Conservation (phyloP, 2,329 filamentous ascomycete genomes). For the Fonsecaea nubica region DNA sequence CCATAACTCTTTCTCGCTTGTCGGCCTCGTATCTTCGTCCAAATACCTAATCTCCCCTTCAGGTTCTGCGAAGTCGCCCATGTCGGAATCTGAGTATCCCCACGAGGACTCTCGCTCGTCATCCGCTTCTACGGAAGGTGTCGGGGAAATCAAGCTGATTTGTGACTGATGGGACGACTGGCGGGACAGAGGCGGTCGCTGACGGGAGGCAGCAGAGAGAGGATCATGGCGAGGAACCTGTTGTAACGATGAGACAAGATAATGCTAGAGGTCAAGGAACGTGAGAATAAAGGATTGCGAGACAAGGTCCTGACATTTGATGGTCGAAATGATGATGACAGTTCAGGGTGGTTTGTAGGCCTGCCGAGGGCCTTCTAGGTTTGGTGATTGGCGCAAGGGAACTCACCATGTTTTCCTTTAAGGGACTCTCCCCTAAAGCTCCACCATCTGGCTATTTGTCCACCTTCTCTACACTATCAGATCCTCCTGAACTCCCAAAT, state of each 20-base stretch:
- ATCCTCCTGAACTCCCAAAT: not conserved
- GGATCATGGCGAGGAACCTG: slow-evolving; percentile 41
- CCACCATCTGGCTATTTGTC: slow-evolving; percentile 2
- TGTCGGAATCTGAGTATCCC: slow-evolving; percentile 46
- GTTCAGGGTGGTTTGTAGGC: not conserved
- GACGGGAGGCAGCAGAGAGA: slow-evolving; percentile 18
- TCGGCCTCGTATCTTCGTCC: slow-evolving; percentile 87
- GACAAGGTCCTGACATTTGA: slow-evolving; percentile 1
- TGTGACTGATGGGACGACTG: slow-evolving; percentile 52
- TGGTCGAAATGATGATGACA: slow-evolving; percentile 2
- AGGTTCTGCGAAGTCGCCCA: slow-evolving; percentile 41
- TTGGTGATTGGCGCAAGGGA: slow-evolving; percentile 18
- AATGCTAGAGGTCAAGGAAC: not conserved
- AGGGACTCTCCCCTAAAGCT: slow-evolving; percentile 10
- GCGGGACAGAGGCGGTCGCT: slow-evolving; percentile 31
- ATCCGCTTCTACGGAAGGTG: slow-evolving; percentile 71
- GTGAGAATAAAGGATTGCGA: not conserved
- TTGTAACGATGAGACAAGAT: slow-evolving; percentile 10
- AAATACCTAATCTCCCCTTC: slow-evolving; percentile 63
- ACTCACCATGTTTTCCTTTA: slow-evolving; percentile 21
- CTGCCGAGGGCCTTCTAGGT: slow-evolving; percentile 11
- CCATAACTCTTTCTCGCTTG: slow-evolving; percentile 82
- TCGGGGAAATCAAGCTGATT: slow-evolving; percentile 62
- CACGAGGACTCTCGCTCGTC: slow-evolving; percentile 59
- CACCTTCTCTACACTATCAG: slow-evolving; percentile 16